phyloP scores from a whole-genome alignment of 2,329 filamentous ascomycete species.

The Cladophialophora immunda region DNA sequence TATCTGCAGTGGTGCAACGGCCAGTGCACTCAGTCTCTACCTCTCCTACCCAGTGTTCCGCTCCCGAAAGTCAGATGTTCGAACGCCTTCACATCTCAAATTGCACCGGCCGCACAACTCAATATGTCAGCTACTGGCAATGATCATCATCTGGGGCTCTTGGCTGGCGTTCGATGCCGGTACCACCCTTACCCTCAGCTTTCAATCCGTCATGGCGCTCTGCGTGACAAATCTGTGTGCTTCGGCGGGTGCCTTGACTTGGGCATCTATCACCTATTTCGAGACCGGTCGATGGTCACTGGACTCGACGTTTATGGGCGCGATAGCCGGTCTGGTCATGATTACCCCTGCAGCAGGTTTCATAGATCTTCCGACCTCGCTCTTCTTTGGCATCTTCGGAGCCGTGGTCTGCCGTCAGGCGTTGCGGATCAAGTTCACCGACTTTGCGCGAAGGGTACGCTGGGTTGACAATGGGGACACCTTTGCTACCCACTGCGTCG shows the following conservation, averaged over 20 bases:
- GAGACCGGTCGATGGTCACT: slow-evolving; percentile 57
- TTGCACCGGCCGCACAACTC: slow-evolving; percentile 60
- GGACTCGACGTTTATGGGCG: slow-evolving; percentile 62
- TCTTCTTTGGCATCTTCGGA: slow-evolving; percentile 59
- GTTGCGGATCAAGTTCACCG: slow-evolving; percentile 62
- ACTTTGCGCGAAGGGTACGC: slow-evolving; percentile 54
- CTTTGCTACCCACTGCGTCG: slow-evolving; percentile 64
- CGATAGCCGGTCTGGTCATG: slow-evolving; percentile 62
- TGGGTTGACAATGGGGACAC: slow-evolving; percentile 67
- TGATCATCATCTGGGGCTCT: slow-evolving; percentile 62
- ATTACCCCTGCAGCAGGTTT: slow-evolving; percentile 61
- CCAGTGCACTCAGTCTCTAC: slow-evolving; percentile 54
- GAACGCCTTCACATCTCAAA: slow-evolving; percentile 55
- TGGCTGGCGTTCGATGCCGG: slow-evolving; percentile 63
- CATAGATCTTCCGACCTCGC: slow-evolving; percentile 59
- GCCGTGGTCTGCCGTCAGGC: slow-evolving; percentile 61
- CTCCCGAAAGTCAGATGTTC: slow-evolving; percentile 53
- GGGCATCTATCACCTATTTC: slow-evolving; percentile 56
- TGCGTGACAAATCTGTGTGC: slow-evolving; percentile 61
- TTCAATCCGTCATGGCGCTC: slow-evolving; percentile 60
- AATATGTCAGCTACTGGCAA: slow-evolving; percentile 57
- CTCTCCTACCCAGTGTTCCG: slow-evolving; percentile 60
- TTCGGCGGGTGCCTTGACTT: slow-evolving; percentile 57
- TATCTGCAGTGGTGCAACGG: slow-evolving; percentile 71
- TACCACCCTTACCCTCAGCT: slow-evolving; percentile 58